Base-by-base conservation (phyloP, 805 yeast species). In the Teunomyces tritomae region DNA sequence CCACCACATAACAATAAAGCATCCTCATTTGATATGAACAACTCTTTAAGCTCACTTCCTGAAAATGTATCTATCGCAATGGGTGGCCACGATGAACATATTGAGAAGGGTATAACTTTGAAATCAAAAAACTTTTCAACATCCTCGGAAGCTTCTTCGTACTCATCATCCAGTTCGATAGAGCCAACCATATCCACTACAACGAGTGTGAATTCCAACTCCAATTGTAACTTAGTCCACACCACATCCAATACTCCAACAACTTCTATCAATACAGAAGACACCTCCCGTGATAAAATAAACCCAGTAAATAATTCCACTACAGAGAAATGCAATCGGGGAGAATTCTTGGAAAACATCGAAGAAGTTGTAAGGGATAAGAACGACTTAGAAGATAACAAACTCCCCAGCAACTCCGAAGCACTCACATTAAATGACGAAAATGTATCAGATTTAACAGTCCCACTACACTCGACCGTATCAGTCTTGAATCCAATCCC, bases 211-310 rank as follows among this genome's bases (percentile, higher is more conserved):
- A 28, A 52, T 8, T 36, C 40, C 10, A 36, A 35, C 8, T 53
- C 57, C 7, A 51, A 52, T 49, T 50, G 54, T 28, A 56, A 58
- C 36, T 44, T 58, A 29, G 58, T 52, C 45, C 51, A 63, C 20
- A 56, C 66, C 8, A 48, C 55, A 20, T 55, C 66, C 3, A 65
- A 60, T 37, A 67, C 72, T 2, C 71, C 72, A 2, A 63, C 63
- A 13, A 66, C 72, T 1, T 63, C 68, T 2, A 60, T 67, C 20
- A 57, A 56, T 33, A 56, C 50, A 5, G 53, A 49, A 8, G 54
- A 48, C 7, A 47, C 32, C 24, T 24, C 40, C 7, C n/a, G 27
- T 16, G 40, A 37, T 20, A 47, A 48, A 8, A 13, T 24, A 8
- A n/a, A 17, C 14, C 20, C 30, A 5, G 11, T n/a, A 8, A 42